A percentile compares a stretch with the other conserved stretches of the same genome.
Conservation (phyloP, 164 flowering plant species). For the Stephania yunnanensis region DNA sequence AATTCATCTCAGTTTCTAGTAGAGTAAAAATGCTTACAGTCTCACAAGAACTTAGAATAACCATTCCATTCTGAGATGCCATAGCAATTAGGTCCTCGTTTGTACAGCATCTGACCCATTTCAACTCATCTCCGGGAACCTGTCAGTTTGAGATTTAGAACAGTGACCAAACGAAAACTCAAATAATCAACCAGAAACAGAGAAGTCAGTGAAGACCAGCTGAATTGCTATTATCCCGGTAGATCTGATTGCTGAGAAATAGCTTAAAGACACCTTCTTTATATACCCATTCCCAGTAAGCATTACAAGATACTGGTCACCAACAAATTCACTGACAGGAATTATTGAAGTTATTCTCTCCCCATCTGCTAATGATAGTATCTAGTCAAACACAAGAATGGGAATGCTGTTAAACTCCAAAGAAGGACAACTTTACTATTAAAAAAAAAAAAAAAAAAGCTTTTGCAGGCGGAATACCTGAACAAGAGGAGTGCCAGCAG, state of each 20-base stretch:
- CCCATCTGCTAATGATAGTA: slow-evolving; percentile 81
- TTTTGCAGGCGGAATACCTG: slow-evolving; percentile 42
- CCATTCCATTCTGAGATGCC: slow-evolving; percentile 95
- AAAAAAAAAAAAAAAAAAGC: background rate
- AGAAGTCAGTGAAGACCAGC: slow-evolving; percentile 52
- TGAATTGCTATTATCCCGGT: slow-evolving; percentile 95
- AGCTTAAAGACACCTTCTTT: slow-evolving; percentile 77
- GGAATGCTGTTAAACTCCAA: slow-evolving; percentile 4
- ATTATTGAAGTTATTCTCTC: slow-evolving; percentile 93
- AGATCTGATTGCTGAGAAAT: slow-evolving; percentile 76
- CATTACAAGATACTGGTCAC: slow-evolving; percentile 84
- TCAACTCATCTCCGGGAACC: slow-evolving; percentile 96
- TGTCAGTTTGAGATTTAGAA: slow-evolving; percentile 25
- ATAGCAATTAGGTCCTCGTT: slow-evolving; percentile 86
- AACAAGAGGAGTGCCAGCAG: slow-evolving; percentile 90
- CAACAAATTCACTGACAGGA: slow-evolving; percentile 83
- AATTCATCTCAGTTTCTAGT: background rate
- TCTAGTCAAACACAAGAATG: slow-evolving; percentile 34
- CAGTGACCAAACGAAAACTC: background rate
- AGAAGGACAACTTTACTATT: background rate
- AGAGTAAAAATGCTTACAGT: slow-evolving; percentile 39
- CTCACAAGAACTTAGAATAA: slow-evolving; percentile 62
- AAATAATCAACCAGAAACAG: background rate
- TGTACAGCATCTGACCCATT: slow-evolving; percentile 87
- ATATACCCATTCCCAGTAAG: slow-evolving; percentile 91